Conservation (phyloP, 2,329 filamentous ascomycete genomes). For the Venturia asperata region DNA sequence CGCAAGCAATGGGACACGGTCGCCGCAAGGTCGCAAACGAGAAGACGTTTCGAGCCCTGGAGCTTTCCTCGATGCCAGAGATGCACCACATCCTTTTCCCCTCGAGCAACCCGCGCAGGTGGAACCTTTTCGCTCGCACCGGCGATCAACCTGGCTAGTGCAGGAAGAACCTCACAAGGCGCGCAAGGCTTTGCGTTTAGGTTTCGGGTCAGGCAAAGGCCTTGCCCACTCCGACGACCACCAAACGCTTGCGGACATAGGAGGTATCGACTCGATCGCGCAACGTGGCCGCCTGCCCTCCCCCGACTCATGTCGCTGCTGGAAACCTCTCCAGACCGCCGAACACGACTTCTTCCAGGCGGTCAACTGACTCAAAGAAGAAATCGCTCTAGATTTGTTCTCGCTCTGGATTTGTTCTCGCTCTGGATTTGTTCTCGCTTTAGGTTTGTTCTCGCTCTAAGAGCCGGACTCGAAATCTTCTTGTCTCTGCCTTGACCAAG, state of each 20-base stretch:
- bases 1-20: not conserved
- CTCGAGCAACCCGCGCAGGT: not conserved
- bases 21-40: not conserved
- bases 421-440: not conserved
- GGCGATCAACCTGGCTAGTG: not conserved
- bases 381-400: not conserved
- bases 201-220: not conserved
- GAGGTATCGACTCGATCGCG: not conserved
- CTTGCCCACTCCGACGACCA: not conserved
- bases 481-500: no score
- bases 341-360: not conserved
- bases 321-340: not conserved
- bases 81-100: not conserved
- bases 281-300: not conserved
- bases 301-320: not conserved
- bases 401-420: not conserved
- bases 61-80: not conserved
- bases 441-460: not conserved
- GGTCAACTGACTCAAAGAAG: not conserved
- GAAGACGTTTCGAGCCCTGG: not conserved
- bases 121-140: not conserved
- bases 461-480: not conserved
- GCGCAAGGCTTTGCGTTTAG: not conserved
- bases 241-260: not conserved
- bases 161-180: conserved; percentile 8